Base-by-base conservation (phyloP, 179 eudicot species). In the Vitellaria paradoxa region DNA sequence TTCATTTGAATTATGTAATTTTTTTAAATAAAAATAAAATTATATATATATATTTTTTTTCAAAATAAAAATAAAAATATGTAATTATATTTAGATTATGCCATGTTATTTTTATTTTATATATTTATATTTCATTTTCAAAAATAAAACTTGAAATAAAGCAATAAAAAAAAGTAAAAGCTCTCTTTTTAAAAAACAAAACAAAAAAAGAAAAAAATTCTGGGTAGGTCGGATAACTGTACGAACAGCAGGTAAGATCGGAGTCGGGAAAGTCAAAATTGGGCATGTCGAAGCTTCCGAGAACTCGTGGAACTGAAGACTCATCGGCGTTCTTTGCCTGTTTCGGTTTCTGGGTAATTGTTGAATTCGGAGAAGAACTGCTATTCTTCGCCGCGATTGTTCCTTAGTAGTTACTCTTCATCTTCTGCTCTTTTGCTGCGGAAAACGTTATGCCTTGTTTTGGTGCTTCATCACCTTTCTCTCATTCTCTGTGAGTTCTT, bases 211-310 rank as follows among this genome's bases (percentile, higher is more conserved):
- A 30, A 30, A 49, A 49, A 49, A 7, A 49, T 49, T 49, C 15
- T 13, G 69, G 63, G 72, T 49, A 17, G 63, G 70, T 76, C 21
- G 64, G 64, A 45, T 40, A 75, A 76, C 72, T 37, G 72, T 37
- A 53, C 64, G 78, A 65, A 76, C 78, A 53, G 72, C 61, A 76
- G 14, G 71, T 26, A 76, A 65, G 60, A 65, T 18, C 78, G 30
- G 18, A 20, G 59, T 53, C 71, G 61, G 61, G 14, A 76, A 76
- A 76, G 78, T 76, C 78, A 76, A 76, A 76, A 76, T 76, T 76
- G 79, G 73, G 73, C 37, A 40, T 76, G 79, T 53, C 70, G 78
- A 67, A 42, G 45, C 55, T 53, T 65, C 56, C 60, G 42, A 37
- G 15, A 18, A 52, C 78, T 37, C 53, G n/a, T 76, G 30, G 11